Conservation (phyloP, 2,329 filamentous ascomycete genomes). For the Pseudocercospora fuligena region DNA sequence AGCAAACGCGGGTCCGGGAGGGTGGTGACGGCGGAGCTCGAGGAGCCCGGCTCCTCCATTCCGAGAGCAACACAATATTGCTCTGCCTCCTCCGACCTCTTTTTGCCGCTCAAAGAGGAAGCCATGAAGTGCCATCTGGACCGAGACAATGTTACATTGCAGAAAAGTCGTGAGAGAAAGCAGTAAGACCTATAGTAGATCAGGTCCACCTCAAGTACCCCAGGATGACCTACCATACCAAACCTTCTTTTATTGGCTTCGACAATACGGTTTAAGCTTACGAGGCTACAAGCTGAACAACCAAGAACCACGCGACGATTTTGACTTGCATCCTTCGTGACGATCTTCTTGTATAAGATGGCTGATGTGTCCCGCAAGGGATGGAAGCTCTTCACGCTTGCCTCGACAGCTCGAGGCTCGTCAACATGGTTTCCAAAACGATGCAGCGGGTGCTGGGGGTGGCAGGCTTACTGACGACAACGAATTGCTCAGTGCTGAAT, state of each 20-base stretch:
- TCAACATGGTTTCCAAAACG: slow-evolving; percentile 10
- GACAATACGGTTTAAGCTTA: not conserved
- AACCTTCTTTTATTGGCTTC: slow-evolving; percentile 1
- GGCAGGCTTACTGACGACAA: not conserved
- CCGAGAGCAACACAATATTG: not conserved
- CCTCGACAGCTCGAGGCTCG: not conserved
- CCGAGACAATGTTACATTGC: not conserved
- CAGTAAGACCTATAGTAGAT: not conserved
- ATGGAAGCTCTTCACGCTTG: not conserved
- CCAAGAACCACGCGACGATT: not conserved
- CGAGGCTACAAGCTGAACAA: not conserved
- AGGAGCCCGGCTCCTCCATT: not conserved
- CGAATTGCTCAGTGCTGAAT: not conserved
- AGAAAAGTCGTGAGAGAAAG: not conserved
- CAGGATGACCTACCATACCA: slow-evolving; percentile 10
- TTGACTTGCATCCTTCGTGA: not conserved
- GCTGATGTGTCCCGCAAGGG: not conserved
- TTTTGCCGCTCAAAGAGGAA: too few species aligned
- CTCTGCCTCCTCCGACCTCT: too few species aligned
- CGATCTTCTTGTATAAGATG: slow-evolving; percentile 3
- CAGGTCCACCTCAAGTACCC: not conserved
- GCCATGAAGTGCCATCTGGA: not conserved
- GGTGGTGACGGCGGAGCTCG: not conserved
- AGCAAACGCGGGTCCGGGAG: not conserved
- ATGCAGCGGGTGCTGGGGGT: slow-evolving; percentile 9